Conservation (phyloP, 495 filamentous ascomycete genomes). For the Massariosphaeria phaeospora region DNA sequence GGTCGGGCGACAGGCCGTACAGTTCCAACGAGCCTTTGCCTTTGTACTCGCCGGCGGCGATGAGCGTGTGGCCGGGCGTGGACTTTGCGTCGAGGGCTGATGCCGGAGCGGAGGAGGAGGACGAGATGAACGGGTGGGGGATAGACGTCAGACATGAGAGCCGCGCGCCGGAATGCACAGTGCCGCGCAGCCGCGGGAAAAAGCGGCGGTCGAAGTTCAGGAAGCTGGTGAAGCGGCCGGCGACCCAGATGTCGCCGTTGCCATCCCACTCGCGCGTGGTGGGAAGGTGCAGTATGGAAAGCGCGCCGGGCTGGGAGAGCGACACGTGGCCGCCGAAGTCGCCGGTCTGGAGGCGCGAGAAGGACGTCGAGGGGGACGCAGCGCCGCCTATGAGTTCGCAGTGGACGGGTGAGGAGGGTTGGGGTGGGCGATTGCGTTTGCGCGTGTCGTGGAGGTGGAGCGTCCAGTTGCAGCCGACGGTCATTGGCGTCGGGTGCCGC, state of each 20-base stretch:
- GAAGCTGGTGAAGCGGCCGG: conserved; percentile 85
- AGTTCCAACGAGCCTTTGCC: conserved; percentile 85
- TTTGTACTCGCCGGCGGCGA: conserved; percentile 92
- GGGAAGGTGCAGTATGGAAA: conserved; percentile 72
- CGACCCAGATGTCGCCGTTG: conserved; percentile 70
- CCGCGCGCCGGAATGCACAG: conserved; percentile 77
- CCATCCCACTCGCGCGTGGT: conserved; percentile 47
- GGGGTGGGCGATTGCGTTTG: conserved; percentile 38
- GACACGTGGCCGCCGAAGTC: conserved; percentile 51
- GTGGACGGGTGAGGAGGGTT: conserved; percentile 37
- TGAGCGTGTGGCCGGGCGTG: conserved; percentile 54
- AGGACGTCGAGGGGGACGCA: conserved; percentile 19
- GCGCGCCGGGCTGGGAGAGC: conserved; percentile 73
- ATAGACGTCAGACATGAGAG: conserved; percentile 73
- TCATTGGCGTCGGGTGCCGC: conserved; percentile 66
- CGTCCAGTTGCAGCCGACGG: conserved; percentile 76
- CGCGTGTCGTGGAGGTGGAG: conserved; percentile 82
- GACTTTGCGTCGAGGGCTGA: conserved; percentile 50
- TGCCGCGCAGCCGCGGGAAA: conserved; percentile 71
- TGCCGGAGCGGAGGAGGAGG: conserved; percentile 50
- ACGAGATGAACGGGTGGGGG: conserved; percentile 59
- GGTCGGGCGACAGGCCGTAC: conserved; percentile 56
- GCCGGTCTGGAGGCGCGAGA: conserved; percentile 34
- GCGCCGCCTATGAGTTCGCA: conserved; percentile 39
- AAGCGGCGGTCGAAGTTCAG: conserved; percentile 82